A percentile compares a stretch with the other conserved stretches of the same genome.
Conservation (phyloP, 2,329 filamentous ascomycete genomes). For the Septoria linicola region DNA sequence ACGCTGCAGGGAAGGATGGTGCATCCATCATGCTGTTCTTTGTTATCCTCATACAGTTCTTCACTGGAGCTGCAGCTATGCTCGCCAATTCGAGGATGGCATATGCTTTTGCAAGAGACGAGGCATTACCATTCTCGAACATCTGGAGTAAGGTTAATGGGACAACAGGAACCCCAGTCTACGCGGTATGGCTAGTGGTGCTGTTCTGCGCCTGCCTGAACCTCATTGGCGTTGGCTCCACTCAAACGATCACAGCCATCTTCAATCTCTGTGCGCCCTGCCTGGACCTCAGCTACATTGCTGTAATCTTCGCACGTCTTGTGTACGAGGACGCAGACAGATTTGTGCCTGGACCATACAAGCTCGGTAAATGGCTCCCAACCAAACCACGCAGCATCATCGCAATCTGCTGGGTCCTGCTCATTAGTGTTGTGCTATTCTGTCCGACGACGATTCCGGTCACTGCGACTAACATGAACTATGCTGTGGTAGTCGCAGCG, state of each 20-base stretch:
- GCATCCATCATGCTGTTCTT: conserved; percentile 32
- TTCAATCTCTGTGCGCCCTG: conserved; percentile 51
- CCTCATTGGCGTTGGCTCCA: conserved; percentile 53
- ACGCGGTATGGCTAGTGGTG: conserved; percentile 65
- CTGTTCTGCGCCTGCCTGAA: conserved; percentile 55
- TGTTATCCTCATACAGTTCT: conserved; percentile 62
- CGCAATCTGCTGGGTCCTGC: conserved; percentile 60
- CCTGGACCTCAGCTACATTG: conserved; percentile 56
- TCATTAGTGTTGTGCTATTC: conserved; percentile 62
- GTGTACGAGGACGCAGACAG: conserved; percentile 10
- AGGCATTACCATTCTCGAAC: conserved; percentile 40
- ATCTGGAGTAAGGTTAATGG: conserved; percentile 48
- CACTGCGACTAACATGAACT: conserved; percentile 49
- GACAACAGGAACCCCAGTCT: conserved; percentile 58
- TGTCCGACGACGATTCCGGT: conserved; percentile 48
- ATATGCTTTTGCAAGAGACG: conserved; percentile 43
- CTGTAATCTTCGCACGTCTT: conserved; percentile 55
- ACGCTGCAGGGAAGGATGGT: conserved; percentile 48
- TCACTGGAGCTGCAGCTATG: conserved; percentile 65
- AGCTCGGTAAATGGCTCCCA: conserved; percentile 43
- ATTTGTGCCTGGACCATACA: conserved; percentile 29
- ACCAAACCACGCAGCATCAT: conserved; percentile 48
- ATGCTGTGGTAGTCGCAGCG: conserved; percentile 47
- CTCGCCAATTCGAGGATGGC: conserved; percentile 55
- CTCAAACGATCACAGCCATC: conserved; percentile 51